phyloP scores from a whole-genome alignment of 768 basidiomycete genomes.

The Cantharellus anzutake region DNA sequence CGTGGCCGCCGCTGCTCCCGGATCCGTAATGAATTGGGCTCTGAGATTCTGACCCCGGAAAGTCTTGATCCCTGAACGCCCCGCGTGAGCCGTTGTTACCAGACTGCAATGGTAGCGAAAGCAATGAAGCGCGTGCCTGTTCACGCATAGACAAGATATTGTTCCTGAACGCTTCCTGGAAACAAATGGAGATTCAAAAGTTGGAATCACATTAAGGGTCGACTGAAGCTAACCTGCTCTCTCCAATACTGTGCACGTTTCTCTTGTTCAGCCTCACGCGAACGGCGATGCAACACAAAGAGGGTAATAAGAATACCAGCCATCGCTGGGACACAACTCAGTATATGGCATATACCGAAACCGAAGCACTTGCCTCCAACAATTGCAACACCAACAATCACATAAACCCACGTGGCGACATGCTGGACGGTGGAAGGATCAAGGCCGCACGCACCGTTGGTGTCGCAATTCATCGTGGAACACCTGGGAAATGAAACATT shows the following conservation, averaged over 20 bases:
- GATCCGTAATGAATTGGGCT: conserved; percentile 28
- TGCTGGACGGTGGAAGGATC: conserved; percentile 40
- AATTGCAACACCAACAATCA: conserved; percentile 50
- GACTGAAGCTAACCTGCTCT: conserved; percentile 42
- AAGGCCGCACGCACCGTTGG: conserved; percentile 39
- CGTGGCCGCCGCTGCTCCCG: neutral
- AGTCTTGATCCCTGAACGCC: conserved; percentile 28
- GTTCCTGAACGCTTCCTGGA: conserved; percentile 58
- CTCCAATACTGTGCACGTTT: conserved; percentile 80
- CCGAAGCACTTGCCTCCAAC: conserved; percentile 35
- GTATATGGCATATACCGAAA: neutral
- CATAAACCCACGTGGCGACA: conserved; percentile 50
- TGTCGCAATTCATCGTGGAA: conserved; percentile 51
- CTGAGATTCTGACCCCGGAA: conserved; percentile 28
- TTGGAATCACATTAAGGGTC: neutral
- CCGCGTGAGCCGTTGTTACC: conserved; percentile 18
- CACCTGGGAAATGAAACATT: conserved; percentile 29
- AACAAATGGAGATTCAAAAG: neutral
- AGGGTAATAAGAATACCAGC: conserved; percentile 46
- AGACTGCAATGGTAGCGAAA: conserved; percentile 26
- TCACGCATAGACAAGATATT: conserved; percentile 66
- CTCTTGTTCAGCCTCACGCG: conserved; percentile 58
- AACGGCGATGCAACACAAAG: conserved; percentile 49
- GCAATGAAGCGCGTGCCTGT: conserved; percentile 45
- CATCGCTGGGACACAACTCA: conserved; percentile 34